Base-by-base conservation (phyloP, 75 land plant species). In the Adiantum capillusveneris region DNA sequence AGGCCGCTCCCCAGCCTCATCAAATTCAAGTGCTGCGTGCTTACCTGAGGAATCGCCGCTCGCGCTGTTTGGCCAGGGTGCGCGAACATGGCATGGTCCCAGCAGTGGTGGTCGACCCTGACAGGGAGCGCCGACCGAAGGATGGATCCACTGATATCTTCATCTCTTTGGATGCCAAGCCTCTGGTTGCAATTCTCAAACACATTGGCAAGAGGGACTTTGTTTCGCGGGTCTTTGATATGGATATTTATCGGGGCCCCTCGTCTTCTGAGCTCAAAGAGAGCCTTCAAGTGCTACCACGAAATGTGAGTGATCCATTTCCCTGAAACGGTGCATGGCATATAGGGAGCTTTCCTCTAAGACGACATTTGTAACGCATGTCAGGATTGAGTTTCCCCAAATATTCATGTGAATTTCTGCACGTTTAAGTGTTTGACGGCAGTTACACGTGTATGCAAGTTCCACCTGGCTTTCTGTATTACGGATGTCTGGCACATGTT, bases 261-360 rank as follows among this genome's bases (percentile, higher is more conserved):
- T n/a, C 18, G 13, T 46, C 50, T 2, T n/a, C 18, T 6, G 50
- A 46, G 12, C 18, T 46, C 13, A 6, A 46, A 6, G 50, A 46
- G 50, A 46, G 17, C 13, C 50, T 46, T 21, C 50, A 46, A 46
- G 50, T 46, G 12, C 50, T 46, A 2, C 50, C 50, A 18, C 50
- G 50, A 5, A 46, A 46, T 46, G 50, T 46, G 17, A 46, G 50
- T 46, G 37, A 34, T n/a, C n/a, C n/a, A n/a, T n/a, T n/a, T n/a
- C n/a, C n/a, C n/a, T n/a, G n/a, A n/a, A n/a, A n/a, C n/a, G n/a
- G n/a, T n/a, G n/a, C n/a, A n/a, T n/a, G n/a, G n/a, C n/a, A n/a
- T n/a, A n/a, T n/a, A n/a, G n/a, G n/a, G n/a, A n/a, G n/a, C n/a
- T n/a, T n/a, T n/a, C n/a, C n/a, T n/a, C n/a, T n/a, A n/a, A n/a